Evolutionary conservation across 768 basidiomycete species (phyloP).

Genomic region (Amanita brunnescens): DNA sequence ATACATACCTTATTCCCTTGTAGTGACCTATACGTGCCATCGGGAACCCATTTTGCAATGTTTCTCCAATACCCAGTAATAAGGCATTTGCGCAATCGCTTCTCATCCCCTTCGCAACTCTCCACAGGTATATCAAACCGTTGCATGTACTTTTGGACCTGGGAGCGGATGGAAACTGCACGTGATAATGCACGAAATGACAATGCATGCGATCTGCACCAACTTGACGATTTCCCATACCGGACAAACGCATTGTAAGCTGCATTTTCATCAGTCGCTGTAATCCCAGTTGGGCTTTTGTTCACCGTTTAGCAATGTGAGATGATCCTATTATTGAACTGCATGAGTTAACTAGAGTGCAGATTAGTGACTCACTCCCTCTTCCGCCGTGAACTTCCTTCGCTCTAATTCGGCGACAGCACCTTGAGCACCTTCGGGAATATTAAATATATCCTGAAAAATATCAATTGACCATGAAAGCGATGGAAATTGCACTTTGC

Average conservation of each 20-base stretch:
- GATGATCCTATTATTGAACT: slow-evolving; percentile 63
- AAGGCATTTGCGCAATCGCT: slow-evolving; percentile 76
- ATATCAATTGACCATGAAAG: neutral
- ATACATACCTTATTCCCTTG: slow-evolving; percentile 61
- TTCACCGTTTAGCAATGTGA: slow-evolving; percentile 86
- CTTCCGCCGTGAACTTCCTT: slow-evolving; percentile 95
- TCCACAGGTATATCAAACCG: slow-evolving; percentile 76
- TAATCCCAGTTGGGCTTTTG: neutral
- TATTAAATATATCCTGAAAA: slow-evolving; percentile 81
- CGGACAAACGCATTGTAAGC: slow-evolving; percentile 90
- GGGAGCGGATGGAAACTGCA: slow-evolving; percentile 89
- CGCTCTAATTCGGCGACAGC: slow-evolving; percentile 88
- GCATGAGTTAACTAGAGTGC: too few species aligned
- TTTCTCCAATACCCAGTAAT: slow-evolving; percentile 93
- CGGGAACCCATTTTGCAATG: slow-evolving; percentile 82
- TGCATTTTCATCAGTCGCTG: slow-evolving; percentile 20
- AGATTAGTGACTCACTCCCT: slow-evolving; percentile 60
- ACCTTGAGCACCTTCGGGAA: slow-evolving; percentile 77
- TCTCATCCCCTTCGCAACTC: slow-evolving; percentile 86
- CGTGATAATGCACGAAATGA: slow-evolving; percentile 93
- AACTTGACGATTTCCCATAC: slow-evolving; percentile 77
- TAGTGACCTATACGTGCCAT: slow-evolving; percentile 89
- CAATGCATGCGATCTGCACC: slow-evolving; percentile 89
- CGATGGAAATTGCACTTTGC: slow-evolving; percentile 2
- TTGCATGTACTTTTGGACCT: slow-evolving; percentile 90